Evolutionary conservation across 129 eudicot species (phyloP).

Genomic region (Logfia minima): DNA sequence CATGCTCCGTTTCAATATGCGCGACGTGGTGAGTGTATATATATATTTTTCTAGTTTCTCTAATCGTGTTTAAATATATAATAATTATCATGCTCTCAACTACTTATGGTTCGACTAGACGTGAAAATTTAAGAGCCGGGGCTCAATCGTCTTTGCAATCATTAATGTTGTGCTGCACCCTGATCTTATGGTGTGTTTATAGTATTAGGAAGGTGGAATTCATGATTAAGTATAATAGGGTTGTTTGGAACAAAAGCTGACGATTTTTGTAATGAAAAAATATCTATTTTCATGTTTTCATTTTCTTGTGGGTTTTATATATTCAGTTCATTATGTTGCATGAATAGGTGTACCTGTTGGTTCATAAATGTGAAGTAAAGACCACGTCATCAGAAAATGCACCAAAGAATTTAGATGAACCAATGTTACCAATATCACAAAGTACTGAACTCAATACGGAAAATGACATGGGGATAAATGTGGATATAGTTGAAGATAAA

Average conservation of each 20-base stretch:
- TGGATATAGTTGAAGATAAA: slow-evolving; percentile 36
- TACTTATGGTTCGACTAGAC: neutral
- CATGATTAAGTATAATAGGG: neutral
- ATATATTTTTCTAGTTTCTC: neutral
- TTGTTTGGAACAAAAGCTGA: neutral
- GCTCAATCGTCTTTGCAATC: neutral
- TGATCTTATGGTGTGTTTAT: neutral
- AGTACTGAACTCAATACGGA: slow-evolving; percentile 20
- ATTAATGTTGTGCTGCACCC: neutral
- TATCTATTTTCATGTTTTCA: neutral
- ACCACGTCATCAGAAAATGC: slow-evolving; percentile 30
- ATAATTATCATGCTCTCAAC: neutral
- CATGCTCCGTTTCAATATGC: slow-evolving; percentile 77
- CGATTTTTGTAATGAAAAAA: neutral
- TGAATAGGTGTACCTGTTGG: slow-evolving; percentile 80
- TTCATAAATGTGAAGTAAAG: slow-evolving; percentile 71
- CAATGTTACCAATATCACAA: slow-evolving; percentile 30
- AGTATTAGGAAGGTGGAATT: neutral
- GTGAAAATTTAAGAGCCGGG: neutral
- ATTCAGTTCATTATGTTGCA: slow-evolving; percentile 25
- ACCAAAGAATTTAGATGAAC: slow-evolving; percentile 28
- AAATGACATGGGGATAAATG: slow-evolving; percentile 28
- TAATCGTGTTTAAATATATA: neutral
- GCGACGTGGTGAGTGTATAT: slow-evolving; percentile 73
- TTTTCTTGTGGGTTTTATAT: slow-evolving; percentile 5